Evolutionary conservation across 495 filamentous ascomycete species (phyloP).

Genomic region (Hypoxylon subgilvum): DNA sequence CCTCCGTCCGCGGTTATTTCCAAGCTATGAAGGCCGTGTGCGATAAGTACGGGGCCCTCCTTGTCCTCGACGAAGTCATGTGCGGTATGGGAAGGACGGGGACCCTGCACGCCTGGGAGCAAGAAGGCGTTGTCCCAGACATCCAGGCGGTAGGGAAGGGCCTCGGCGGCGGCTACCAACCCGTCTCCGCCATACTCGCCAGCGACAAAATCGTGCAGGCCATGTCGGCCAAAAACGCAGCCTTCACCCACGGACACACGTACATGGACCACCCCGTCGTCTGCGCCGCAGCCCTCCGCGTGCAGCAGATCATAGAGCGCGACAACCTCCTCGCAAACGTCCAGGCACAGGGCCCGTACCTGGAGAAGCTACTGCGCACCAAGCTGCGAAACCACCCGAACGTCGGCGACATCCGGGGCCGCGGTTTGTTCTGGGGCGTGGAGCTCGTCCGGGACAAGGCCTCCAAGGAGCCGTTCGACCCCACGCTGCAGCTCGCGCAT

Average conservation of each 20-base stretch:
- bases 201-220: slow-evolving; percentile 56
- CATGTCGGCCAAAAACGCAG: slow-evolving; percentile 46
- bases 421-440: slow-evolving; percentile 68
- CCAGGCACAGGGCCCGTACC: slow-evolving; percentile 53
- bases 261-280: slow-evolving; percentile 66
- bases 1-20: slow-evolving; percentile 72
- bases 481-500: slow-evolving; percentile 48
- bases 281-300: slow-evolving; percentile 66
- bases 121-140: slow-evolving; percentile 63
- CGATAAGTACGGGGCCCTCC: slow-evolving; percentile 72
- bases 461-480: slow-evolving; percentile 55
- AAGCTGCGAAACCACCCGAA: slow-evolving; percentile 57
- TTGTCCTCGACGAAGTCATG: slow-evolving; percentile 83
- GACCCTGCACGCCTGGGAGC: slow-evolving; percentile 71
- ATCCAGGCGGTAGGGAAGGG: slow-evolving; percentile 65
- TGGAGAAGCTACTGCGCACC: slow-evolving; percentile 53
- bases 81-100: slow-evolving; percentile 76
- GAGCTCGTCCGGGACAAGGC: slow-evolving; percentile 62
- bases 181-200: slow-evolving; percentile 62
- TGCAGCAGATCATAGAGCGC: slow-evolving; percentile 63
- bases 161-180: slow-evolving; percentile 64
- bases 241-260: slow-evolving; percentile 66
- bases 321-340: slow-evolving; percentile 63
- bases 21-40: slow-evolving; percentile 70
- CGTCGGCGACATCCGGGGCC: slow-evolving; percentile 70